Evolutionary conservation across 148 eudicot genomes (phyloP).

Genomic region (Beta vulgaris): DNA sequence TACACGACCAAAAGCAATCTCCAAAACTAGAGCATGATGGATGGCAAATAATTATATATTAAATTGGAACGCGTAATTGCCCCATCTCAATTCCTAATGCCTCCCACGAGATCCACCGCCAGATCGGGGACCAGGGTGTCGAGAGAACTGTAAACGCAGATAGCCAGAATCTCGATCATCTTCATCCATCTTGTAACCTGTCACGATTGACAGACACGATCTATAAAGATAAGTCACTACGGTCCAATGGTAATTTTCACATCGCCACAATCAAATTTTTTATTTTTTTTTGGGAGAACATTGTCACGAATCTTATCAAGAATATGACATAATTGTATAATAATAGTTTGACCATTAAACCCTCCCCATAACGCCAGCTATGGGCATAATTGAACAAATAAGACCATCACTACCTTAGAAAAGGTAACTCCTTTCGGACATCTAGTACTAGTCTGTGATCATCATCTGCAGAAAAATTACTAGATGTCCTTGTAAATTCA

Average conservation of each 20-base stretch:
- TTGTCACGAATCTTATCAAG: too few species aligned
- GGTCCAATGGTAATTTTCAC: not conserved
- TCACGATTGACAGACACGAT: conserved; percentile 6
- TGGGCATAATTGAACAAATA: not conserved
- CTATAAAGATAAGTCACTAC: not conserved
- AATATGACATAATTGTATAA: not conserved
- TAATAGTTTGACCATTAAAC: not conserved
- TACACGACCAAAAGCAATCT: not conserved
- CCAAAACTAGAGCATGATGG: not conserved
- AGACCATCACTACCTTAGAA: too few species aligned
- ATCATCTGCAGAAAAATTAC: not conserved
- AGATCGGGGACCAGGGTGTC: conserved; percentile 63
- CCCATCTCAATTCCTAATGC: conserved; percentile 30
- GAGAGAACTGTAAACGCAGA: conserved; percentile 69
- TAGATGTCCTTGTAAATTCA: not conserved
- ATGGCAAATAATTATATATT: not conserved
- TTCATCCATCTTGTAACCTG: conserved; percentile 80
- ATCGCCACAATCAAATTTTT: not conserved
- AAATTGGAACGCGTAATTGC: not conserved
- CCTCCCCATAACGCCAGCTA: not conserved
- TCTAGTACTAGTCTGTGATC: not conserved
- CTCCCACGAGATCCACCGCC: conserved; percentile 49
- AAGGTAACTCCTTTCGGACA: not conserved
- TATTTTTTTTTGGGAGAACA: too few species aligned
- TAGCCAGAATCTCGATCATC: conserved; percentile 55